Base-by-base conservation (phyloP, 352 stramenopile genomes). In the Phytopythium cucurbitacearum region DNA sequence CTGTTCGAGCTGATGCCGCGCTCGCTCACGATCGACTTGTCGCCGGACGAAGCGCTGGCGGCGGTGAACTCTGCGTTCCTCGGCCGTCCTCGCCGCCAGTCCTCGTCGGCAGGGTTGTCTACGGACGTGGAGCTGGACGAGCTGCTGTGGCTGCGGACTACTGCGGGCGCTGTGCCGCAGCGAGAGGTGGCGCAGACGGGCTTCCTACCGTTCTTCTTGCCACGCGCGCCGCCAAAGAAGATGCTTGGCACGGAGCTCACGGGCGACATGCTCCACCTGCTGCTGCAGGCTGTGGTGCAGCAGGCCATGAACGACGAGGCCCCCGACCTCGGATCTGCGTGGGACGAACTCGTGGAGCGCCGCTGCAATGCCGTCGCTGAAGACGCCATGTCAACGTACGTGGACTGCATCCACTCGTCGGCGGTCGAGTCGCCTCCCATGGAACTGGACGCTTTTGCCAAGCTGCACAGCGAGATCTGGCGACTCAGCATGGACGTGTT, bases 401-500 rank as follows among this genome's bases (percentile, higher is more conserved):
- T 78, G 16, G 84, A 94, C 56, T 91, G 80, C 51, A 73, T 92
- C 6, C 74, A 83, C 48, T 69, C 71, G 11, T 80, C 70, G 5
- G 73, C 81, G 12, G 51, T 63, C 8, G 81, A 92, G 46, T 37
- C 50, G 21, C 76, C 76, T 12, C 81, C 84, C 33, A 77, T 89
- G 45, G 78, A 91, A 39, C 56, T 91, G 38, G 62, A 73, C 4
- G 65, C 67, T 38, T 86, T 91, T 45, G 67, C 76, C 15, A 74
- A 75, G 56, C 68, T 94, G 16, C 80, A 94, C 45, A 67, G 76
- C 16, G 84, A 94, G n/a, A 71, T 94, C 34, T 66, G 53, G 49
- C 70, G 71, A 8, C 71, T 94, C 2, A 81, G 80, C 3, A 67
- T 91, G 65, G 78, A 89, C 40, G 65, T 91, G 7, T 94, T 78